Conservation (phyloP, 306 rosid species). For the Lagenaria siceraria region DNA sequence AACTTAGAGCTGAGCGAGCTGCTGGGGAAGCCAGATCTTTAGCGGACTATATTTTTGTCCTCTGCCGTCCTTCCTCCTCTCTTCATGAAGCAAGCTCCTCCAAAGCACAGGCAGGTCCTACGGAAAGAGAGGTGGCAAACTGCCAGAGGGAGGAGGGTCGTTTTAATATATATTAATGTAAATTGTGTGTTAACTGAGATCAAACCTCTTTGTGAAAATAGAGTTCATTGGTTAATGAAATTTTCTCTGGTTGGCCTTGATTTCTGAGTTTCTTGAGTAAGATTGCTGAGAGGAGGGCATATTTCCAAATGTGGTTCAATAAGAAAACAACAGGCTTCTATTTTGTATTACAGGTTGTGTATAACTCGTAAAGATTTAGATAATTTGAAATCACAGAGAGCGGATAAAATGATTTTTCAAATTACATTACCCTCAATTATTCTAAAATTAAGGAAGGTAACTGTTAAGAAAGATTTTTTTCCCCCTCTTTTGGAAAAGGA, state of each 20-base stretch:
- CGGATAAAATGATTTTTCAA: too few species aligned
- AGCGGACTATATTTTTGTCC: neutral
- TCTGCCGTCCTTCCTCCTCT: constrained; percentile 1
- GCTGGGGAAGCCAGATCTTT: neutral
- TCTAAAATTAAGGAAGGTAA: too few species aligned
- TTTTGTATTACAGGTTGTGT: neutral
- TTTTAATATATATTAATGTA: neutral
- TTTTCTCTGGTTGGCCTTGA: neutral
- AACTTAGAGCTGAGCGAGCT: neutral
- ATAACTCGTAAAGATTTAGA: neutral
- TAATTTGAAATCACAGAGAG: neutral
- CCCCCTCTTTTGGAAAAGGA: too few species aligned
- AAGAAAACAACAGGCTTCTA: neutral
- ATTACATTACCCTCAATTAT: neutral
- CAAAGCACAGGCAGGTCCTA: neutral
- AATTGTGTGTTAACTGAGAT: neutral
- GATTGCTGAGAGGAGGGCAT: neutral
- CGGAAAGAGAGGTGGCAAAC: neutral
- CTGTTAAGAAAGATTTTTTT: too few species aligned
- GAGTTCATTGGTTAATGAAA: neutral
- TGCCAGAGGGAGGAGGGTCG: neutral
- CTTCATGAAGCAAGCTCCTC: neutral
- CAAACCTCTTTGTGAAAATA: neutral
- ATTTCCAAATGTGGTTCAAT: neutral
- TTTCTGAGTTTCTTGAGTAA: neutral